Base-by-base conservation (phyloP, 257 asterid genomes). In the Striga asiatica region DNA sequence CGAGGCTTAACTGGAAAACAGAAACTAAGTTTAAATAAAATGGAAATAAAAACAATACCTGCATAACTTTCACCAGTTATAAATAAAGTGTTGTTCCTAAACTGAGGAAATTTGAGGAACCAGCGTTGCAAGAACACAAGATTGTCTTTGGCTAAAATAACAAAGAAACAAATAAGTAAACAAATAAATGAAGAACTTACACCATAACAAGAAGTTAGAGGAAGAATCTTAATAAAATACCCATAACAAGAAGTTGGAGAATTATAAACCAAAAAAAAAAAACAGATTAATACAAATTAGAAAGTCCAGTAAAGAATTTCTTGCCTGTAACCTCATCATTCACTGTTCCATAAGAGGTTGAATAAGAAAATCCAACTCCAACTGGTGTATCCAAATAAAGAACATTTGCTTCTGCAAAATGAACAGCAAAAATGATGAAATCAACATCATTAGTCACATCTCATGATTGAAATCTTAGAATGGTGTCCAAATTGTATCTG, bases 51-150 rank as follows among this genome's bases (percentile, higher is more conserved):
- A 42, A 60, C 42, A 25, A 6, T 71, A 82, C 88, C 93, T 58
- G 88, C 93, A 61, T 83, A 80, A 62, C 88, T 83, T 73, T 83
- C 93, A 17, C 85, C 93, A 39, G 93, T 79, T 47, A 82, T 53
- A 58, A 74, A 82, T 71, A 82, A 68, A 67, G 60, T 64, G 31
- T 59, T 71, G 69, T 73, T 64, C 50, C 47, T 78, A 41, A 75
- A 80, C 53, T 76, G 71, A 0, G 93, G 85, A 53, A 75, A 83
- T 63, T 71, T 69, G 63, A 61, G 56, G 82, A 80, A 75, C 93
- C 93, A 83, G 11, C 71, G 72, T 57, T 56, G 71, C 75, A 83
- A 71, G 81, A 80, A 83, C 55, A 64, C 67, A 24, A 80, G 75
- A 67, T 83, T 82, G 67, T 82, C 88, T 60, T 77, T 71, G 32